Percentiles rank a stretch among this genome's conserved stretches.
Conservation (phyloP, 2,329 filamentous ascomycete species). For the Nannizzia gypsea region DNA sequence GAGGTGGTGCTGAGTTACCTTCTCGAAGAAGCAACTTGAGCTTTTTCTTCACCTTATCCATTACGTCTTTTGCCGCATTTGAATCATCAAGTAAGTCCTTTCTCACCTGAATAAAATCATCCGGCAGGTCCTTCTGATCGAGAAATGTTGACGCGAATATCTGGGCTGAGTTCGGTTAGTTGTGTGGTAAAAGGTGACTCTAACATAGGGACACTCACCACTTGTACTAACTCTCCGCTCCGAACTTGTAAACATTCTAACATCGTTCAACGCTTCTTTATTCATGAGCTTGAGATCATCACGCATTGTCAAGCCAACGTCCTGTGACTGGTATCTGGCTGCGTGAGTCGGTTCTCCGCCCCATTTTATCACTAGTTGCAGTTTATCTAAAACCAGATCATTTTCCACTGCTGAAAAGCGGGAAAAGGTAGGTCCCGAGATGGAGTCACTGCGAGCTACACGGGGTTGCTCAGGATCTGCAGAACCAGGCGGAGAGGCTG, state of each 20-base stretch:
- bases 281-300: conserved; percentile 92
- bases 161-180: conserved; percentile 47
- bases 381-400: conserved; percentile 82
- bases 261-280: conserved; percentile 78
- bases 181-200: not conserved
- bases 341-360: conserved; percentile 96
- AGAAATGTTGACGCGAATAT: conserved; percentile 90
- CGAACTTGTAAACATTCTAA: conserved; percentile 89
- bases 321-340: conserved; percentile 87
- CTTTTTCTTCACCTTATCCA: conserved; percentile 99
- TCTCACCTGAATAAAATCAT: conserved; percentile 77
- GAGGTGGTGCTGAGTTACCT: conserved; percentile 82
- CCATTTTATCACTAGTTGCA: conserved; percentile 98
- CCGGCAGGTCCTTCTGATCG: conserved; percentile 69
- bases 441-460: conserved; percentile 63
- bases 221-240: conserved; percentile 90
- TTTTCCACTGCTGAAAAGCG: conserved; percentile 89
- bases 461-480: conserved; percentile 24
- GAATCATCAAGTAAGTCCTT: conserved; percentile 95
- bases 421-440: conserved; percentile 83
- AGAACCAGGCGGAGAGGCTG: conserved; percentile 10
- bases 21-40: conserved; percentile 83
- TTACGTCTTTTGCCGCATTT: conserved; percentile 96
- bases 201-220: conserved; percentile 27
- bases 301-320: conserved; percentile 88